Percentiles rank a stretch among this genome's conserved stretches.
phyloP scores from a whole-genome alignment of 495 filamentous ascomycete species.

The Aspergillus conjunctus region DNA sequence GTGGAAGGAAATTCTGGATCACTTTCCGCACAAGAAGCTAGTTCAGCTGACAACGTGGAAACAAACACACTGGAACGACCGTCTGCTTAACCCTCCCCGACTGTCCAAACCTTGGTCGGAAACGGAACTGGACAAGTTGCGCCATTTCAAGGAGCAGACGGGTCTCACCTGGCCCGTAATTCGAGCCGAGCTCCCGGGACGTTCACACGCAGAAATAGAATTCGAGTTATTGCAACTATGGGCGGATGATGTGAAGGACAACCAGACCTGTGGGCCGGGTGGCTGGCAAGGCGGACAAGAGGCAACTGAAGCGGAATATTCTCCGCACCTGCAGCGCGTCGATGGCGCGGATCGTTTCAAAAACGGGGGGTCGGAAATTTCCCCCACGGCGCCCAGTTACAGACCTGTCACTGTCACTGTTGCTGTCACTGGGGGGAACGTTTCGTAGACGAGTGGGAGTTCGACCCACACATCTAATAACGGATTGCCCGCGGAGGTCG shows the following conservation, averaged over 20 bases:
- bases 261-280: slow-evolving; percentile 6
- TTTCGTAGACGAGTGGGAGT: neutral
- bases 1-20: slow-evolving; percentile 36
- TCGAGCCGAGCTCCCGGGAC: slow-evolving; percentile 31
- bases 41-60: slow-evolving; percentile 33
- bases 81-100: slow-evolving; percentile 34
- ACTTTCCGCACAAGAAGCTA: slow-evolving; percentile 33
- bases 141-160: slow-evolving; percentile 29
- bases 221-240: slow-evolving; percentile 43
- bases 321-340: slow-evolving; percentile 12
- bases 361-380: slow-evolving; percentile 8
- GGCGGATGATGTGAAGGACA: slow-evolving; percentile 26
- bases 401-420: slow-evolving; percentile 17
- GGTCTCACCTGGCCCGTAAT: slow-evolving; percentile 41
- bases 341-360: slow-evolving; percentile 7
- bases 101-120: slow-evolving; percentile 40
- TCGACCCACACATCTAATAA: neutral
- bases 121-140: slow-evolving; percentile 33
- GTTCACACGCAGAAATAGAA: slow-evolving; percentile 40
- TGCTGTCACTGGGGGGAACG: neutral
- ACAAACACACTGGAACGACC: slow-evolving; percentile 37
- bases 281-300: slow-evolving; percentile 14
- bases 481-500: neutral
- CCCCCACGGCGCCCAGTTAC: slow-evolving; percentile 9
- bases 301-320: slow-evolving; percentile 12